Conservation (phyloP, 2,329 filamentous ascomycete genomes). For the Sclerotinia spermophila region DNA sequence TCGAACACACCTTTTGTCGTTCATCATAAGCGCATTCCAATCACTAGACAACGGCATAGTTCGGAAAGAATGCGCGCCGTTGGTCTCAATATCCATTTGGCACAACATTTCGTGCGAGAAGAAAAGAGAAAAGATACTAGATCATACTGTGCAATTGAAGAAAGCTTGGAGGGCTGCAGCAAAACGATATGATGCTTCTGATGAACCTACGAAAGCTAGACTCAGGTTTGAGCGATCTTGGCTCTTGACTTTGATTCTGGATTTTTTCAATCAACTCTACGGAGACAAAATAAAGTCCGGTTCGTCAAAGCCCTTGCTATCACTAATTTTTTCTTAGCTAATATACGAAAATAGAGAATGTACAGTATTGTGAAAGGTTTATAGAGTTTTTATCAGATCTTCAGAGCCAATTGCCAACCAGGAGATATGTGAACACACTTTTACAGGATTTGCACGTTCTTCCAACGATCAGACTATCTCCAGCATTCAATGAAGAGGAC, state of each 20-base stretch:
- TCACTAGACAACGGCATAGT: conserved; percentile 86
- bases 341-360: conserved; percentile 49
- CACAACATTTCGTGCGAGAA: conserved; percentile 81
- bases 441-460: conserved; percentile 82
- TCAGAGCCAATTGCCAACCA: conserved; percentile 87
- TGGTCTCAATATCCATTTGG: conserved; percentile 95
- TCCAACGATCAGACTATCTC: conserved; percentile 72
- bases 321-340: not conserved
- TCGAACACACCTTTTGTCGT: conserved; percentile 79
- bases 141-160: conserved; percentile 68
- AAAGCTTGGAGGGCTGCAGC: conserved; percentile 87
- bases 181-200: conserved; percentile 83
- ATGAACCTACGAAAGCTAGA: conserved; percentile 72
- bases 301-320: conserved; percentile 31
- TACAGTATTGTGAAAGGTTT: conserved; percentile 88
- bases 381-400: conserved; percentile 86
- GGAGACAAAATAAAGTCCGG: conserved; percentile 47
- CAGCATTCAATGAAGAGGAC: conserved; percentile 69
- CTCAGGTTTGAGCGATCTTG: conserved; percentile 90
- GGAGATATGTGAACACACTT: conserved; percentile 87
- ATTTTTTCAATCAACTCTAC: conserved; percentile 76
- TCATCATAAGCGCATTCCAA: conserved; percentile 89
- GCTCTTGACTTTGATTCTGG: conserved; percentile 81
- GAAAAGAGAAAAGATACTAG: conserved; percentile 68
- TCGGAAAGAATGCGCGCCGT: conserved; percentile 90